Base-by-base conservation (phyloP, 768 basidiomycete genomes). In the Hygrocybe coccinea region DNA sequence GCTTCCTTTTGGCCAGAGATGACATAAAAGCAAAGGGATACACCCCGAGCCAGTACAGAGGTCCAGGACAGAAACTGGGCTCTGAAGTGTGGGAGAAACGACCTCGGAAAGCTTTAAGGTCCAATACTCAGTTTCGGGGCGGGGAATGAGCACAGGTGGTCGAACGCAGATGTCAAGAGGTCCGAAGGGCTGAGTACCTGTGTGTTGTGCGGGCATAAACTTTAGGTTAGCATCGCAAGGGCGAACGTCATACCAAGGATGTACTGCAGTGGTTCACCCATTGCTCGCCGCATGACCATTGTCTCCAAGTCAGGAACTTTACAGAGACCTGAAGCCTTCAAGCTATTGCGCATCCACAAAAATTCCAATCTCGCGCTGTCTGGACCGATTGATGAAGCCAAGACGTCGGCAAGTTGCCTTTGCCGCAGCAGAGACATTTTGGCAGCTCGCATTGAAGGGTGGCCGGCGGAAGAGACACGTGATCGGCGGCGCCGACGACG, bases 61-160 rank as follows among this genome's bases (percentile, higher is more conserved):
- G 72, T 99, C 95, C 33, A 97, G 76, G 24, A 95, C 69, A 29
- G 72, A 74, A 44, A 71, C 59, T 54, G 74, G 69, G 47, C 60
- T 66, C 53, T 68, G 60, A 37, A 69, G 60, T 14, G 69, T 65
- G 7, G 76, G 76, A 2, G 68, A 57, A 50, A 82, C 62, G n/a
- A 66, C 64, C 11, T 78, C 71, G 24, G 85, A 77, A 54, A 93
- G 79, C 50, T 76, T 78, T 8, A 82, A 67, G 6, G 85, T 76
- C 88, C 89, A 91, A 60, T 91, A 71, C 65, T 97, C 92, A 0
- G 95, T 99, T 70, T 99, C 95, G 43, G 94, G 90, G 12, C 95
- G 87, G 11, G 95, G 95, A 41, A 98, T 97, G 59, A 98, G 84
- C 15, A 86, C 84, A 1, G 95, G 95, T 2, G 87, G 75, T 15